Conservation (phyloP, 768 basidiomycete species). For the Panellus pusillus region DNA sequence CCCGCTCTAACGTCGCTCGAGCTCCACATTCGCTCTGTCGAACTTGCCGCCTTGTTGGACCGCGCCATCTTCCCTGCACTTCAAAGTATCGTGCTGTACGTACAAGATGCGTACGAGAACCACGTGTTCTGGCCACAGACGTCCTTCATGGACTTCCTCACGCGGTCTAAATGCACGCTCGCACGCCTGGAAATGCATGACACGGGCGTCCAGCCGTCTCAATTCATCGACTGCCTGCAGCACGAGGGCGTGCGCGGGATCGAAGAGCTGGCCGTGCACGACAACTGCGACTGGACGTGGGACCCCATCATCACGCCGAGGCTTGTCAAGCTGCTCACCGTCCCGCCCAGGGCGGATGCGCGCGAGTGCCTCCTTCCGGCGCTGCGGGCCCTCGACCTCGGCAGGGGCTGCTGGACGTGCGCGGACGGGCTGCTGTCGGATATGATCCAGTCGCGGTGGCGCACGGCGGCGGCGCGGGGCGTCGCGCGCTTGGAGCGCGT, state of each 20-base stretch:
- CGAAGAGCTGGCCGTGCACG: slow-evolving; percentile 32
- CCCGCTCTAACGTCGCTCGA: slow-evolving; percentile 28
- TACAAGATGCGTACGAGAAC: slow-evolving; percentile 28
- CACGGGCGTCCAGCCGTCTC: slow-evolving; percentile 30
- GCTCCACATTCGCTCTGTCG: slow-evolving; percentile 30
- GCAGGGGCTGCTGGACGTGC: slow-evolving; percentile 30
- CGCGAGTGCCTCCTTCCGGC: slow-evolving; percentile 25
- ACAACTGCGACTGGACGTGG: slow-evolving; percentile 35
- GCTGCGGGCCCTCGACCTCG: slow-evolving; percentile 30
- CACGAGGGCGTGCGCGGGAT: slow-evolving; percentile 29
- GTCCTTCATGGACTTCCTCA: slow-evolving; percentile 31
- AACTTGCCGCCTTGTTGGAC: slow-evolving; percentile 32
- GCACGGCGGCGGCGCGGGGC: slow-evolving; percentile 14
- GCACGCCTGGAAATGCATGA: slow-evolving; percentile 32
- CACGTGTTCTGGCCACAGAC: slow-evolving; percentile 33
- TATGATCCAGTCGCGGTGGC: slow-evolving; percentile 39
- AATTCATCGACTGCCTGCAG: slow-evolving; percentile 31
- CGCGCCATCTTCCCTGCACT: slow-evolving; percentile 30
- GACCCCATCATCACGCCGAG: slow-evolving; percentile 33
- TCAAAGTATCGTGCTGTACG: slow-evolving; percentile 27
- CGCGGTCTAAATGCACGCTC: slow-evolving; percentile 31
- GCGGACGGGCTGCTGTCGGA: slow-evolving; percentile 32
- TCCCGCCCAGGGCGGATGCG: background rate
- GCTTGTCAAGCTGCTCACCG: slow-evolving; percentile 30
- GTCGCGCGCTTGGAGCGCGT: slow-evolving; percentile 30